phyloP scores from a whole-genome alignment of 2,329 filamentous ascomycete species.

The Tolypocladium inflatum region DNA sequence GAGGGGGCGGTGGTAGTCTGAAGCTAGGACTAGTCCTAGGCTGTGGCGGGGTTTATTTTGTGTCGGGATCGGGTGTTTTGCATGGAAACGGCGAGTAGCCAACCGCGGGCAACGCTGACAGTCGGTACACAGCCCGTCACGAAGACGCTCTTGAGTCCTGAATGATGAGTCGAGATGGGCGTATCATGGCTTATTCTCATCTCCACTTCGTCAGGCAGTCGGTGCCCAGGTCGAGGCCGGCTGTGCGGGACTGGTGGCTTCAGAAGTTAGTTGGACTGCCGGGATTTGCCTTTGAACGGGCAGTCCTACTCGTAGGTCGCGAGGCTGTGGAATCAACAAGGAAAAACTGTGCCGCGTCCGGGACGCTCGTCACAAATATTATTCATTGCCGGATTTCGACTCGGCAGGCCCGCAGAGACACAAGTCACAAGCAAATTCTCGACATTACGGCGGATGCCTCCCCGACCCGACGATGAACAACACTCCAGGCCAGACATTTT shows the following conservation, averaged over 20 bases:
- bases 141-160: no score
- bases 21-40: slow-evolving; percentile 3
- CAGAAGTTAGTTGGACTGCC: neutral
- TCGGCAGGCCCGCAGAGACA: no score
- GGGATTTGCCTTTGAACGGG: neutral
- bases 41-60: slow-evolving; percentile 16
- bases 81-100: neutral
- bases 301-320: neutral
- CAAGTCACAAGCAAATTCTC: neutral
- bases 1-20: slow-evolving; percentile 13
- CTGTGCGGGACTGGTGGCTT: neutral
- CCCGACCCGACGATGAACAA: neutral
- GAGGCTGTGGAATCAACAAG: neutral
- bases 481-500: neutral
- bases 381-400: neutral
- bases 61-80: slow-evolving; percentile 8
- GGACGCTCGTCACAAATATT: neutral
- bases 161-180: neutral
- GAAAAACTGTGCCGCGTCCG: neutral
- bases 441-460: neutral
- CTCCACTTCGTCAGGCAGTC: neutral
- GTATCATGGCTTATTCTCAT: no score
- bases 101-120: no score
- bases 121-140: no score
- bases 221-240: neutral